phyloP scores from a whole-genome alignment of 2,329 filamentous ascomycete species.

The Tolypocladium guangdongense region DNA sequence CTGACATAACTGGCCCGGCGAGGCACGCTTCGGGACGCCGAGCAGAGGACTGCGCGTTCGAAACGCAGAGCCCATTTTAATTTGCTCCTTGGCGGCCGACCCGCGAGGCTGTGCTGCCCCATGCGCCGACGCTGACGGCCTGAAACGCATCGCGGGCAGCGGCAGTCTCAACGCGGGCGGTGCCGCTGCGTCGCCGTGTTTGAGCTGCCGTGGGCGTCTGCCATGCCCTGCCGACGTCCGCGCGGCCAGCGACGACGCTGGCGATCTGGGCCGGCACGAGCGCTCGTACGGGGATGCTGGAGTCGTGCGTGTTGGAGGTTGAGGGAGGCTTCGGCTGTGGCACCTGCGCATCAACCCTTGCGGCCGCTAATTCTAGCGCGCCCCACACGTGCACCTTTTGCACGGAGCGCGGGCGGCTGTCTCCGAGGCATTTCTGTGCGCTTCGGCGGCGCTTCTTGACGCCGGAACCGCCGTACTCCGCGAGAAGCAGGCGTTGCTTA shows the following conservation, averaged over 20 bases:
- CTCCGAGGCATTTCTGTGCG: no score
- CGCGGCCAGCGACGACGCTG: background rate
- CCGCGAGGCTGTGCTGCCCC: background rate
- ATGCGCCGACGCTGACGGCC: background rate
- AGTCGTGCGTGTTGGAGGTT: no score
- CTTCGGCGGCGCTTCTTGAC: no score
- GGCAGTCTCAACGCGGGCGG: background rate
- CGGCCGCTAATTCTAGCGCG: no score
- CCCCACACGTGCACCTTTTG: no score
- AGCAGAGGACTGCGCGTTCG: background rate
- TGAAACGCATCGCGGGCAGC: background rate
- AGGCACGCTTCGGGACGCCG: background rate
- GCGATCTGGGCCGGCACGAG: background rate
- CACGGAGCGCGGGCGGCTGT: no score
- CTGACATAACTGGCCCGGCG: background rate
- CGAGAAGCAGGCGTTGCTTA: no score
- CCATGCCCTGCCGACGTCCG: background rate
- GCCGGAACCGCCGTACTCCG: no score
- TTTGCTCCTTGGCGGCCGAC: background rate
- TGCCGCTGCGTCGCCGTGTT: background rate
- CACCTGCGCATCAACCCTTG: no score
- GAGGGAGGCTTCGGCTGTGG: no score
- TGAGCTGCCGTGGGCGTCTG: background rate
- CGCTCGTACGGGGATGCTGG: no score
- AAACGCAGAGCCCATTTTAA: background rate